These are phyloP conservation scores for Xerophyta viscosa DNA, from an alignment of 106 monocot genomes.

Conservation along the genomic window DNA sequence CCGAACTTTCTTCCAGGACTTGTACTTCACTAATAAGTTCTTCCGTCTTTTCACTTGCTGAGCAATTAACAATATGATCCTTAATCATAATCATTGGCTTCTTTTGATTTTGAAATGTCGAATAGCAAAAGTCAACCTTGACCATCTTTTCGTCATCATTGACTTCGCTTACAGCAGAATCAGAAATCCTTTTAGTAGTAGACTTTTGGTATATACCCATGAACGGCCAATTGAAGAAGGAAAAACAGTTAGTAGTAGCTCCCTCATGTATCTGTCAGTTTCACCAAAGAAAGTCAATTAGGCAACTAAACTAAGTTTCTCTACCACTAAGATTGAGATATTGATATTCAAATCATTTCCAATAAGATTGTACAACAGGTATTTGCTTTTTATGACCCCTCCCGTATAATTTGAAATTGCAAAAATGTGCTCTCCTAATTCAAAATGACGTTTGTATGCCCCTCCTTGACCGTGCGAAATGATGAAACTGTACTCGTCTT, in stretches of 20 bases:
- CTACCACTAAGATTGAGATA: no score
- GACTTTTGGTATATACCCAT: conserved; percentile 9
- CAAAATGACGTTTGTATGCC: no score
- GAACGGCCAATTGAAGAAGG: conserved; percentile 13
- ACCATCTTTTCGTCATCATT: not conserved
- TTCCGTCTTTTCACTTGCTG: not conserved
- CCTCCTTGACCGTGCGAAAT: no score
- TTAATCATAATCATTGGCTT: not conserved
- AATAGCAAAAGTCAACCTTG: conserved; percentile 1
- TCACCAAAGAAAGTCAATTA: not conserved
- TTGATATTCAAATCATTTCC: no score
- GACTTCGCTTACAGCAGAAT: not conserved
- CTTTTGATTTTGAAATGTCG: not conserved
- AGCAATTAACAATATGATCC: not conserved
- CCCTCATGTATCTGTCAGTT: not conserved
- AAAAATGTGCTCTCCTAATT: no score
- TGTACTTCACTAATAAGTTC: not conserved
- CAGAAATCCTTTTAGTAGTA: not conserved
- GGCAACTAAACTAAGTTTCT: not conserved
- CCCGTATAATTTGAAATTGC: no score
- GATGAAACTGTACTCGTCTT: no score
- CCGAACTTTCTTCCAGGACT: conserved; percentile 7
- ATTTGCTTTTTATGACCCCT: no score
- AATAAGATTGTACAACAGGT: no score
- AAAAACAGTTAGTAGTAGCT: not conserved